Conservation (phyloP, 116 monocot genomes). For the Posidonia oceanica region DNA sequence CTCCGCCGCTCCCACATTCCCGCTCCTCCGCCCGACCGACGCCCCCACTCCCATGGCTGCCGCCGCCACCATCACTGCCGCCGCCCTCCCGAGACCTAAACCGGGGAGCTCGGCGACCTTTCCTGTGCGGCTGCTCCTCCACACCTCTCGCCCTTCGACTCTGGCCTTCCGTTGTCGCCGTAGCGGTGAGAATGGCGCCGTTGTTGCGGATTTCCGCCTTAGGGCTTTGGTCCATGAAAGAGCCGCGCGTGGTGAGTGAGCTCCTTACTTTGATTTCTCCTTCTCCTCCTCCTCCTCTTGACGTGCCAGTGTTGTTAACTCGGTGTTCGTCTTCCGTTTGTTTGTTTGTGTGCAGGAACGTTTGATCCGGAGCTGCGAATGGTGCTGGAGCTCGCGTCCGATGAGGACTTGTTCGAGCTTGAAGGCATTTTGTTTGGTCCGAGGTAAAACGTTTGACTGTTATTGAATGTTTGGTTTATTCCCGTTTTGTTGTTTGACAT, state of each 20-base stretch:
- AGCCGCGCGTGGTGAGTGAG: background rate
- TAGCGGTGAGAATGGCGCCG: background rate
- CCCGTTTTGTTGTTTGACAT: too few relatives aligned
- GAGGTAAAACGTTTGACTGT: slow-evolving; percentile 17
- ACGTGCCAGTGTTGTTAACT: background rate
- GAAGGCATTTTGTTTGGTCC: slow-evolving; percentile 77
- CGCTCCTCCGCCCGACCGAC: background rate
- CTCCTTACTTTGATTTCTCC: too few relatives aligned
- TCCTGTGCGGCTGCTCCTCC: background rate
- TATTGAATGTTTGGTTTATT: background rate
- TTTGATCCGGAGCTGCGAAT: slow-evolving; percentile 73
- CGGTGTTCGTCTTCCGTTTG: too few relatives aligned
- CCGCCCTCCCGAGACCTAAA: background rate
- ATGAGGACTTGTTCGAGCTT: slow-evolving; percentile 65
- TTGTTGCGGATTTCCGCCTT: background rate
- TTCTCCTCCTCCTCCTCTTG: background rate
- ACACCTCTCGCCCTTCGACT: background rate
- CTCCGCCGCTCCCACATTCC: background rate
- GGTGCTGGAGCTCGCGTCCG: slow-evolving; percentile 84
- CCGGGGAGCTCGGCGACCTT: background rate
- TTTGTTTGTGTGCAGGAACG: slow-evolving; percentile 16
- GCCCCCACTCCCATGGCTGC: background rate
- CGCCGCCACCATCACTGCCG: background rate
- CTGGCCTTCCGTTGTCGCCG: background rate
- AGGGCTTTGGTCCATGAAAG: background rate